Evolutionary conservation across 2,329 filamentous ascomycete species (phyloP).

Genomic region (Fusarium bulbicola): DNA sequence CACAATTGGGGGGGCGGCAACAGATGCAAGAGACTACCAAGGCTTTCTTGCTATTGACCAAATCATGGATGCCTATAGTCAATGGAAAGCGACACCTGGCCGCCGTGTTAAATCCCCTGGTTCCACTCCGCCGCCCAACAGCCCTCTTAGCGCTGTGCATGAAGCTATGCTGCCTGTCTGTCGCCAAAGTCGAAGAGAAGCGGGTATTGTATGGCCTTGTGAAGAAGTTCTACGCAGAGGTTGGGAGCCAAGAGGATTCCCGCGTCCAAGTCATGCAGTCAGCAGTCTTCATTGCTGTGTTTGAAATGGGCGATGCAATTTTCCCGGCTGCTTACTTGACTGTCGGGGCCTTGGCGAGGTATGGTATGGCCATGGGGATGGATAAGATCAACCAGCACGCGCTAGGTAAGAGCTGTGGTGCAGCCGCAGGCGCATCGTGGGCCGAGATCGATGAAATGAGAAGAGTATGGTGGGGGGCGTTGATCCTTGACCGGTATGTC

Average conservation of each 20-base stretch:
- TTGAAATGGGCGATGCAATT: background rate
- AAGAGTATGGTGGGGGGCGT: background rate
- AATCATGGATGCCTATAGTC: background rate
- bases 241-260: background rate
- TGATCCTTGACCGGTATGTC: background rate
- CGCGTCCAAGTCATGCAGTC: background rate
- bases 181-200: background rate
- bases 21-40: background rate
- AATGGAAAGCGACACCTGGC: background rate
- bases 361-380: background rate
- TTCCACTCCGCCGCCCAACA: background rate
- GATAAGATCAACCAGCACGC: background rate
- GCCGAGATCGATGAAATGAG: background rate
- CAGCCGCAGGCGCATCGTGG: background rate
- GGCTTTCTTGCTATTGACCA: background rate
- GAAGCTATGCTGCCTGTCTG: background rate
- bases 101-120: background rate
- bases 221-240: background rate
- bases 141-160: background rate
- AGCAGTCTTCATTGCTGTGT: background rate
- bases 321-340: background rate
- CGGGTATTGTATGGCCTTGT: background rate
- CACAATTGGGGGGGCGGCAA: rapidly evolving
- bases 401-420: background rate
- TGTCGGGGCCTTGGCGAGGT: background rate